Conservation (phyloP, 805 yeast genomes). For the Candida adriatica region DNA sequence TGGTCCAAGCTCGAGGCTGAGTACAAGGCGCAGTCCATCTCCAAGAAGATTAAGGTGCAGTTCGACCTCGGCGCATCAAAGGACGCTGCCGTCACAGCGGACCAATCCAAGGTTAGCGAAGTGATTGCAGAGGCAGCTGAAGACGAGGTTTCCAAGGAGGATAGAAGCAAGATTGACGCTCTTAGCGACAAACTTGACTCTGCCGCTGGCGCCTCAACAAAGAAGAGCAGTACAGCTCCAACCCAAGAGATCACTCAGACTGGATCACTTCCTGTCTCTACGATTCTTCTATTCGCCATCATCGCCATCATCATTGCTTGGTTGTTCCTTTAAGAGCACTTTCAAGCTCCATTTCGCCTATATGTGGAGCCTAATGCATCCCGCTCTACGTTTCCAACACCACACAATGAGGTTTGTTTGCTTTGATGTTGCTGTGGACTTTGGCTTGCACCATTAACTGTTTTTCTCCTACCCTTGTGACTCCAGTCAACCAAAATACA, state of each 20-base stretch:
- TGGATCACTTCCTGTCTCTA: constrained; percentile 48
- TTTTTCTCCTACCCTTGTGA: too few relatives aligned
- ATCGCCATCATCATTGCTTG: constrained; percentile 58
- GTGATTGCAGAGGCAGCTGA: constrained; percentile 5
- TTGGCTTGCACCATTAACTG: too few relatives aligned
- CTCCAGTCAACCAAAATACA: not conserved
- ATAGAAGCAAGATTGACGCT: constrained; percentile 35
- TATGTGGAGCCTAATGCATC: too few relatives aligned
- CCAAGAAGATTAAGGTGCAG: constrained; percentile 63
- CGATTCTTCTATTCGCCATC: constrained; percentile 45
- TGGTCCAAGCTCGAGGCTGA: constrained; percentile 71
- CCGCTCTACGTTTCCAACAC: too few relatives aligned
- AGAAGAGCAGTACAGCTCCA: constrained; percentile 18
- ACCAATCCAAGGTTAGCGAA: constrained; percentile 1
- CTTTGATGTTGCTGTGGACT: too few relatives aligned
- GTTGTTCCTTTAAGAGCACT: constrained; percentile 34
- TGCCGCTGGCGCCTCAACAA: constrained; percentile 13
- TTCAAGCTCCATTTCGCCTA: too few relatives aligned
- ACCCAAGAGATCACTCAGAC: constrained; percentile 24
- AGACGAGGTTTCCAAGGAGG: constrained; percentile 22
- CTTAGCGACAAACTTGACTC: constrained; percentile 40
- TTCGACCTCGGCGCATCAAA: constrained; percentile 26
- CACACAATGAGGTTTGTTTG: too few relatives aligned
- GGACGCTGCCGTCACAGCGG: constrained; percentile 1
- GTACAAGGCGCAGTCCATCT: constrained; percentile 45